These are phyloP conservation scores for Chlamydomonas eustigma DNA, from an alignment of 139 green algal genomes.

Conservation along the genomic window DNA sequence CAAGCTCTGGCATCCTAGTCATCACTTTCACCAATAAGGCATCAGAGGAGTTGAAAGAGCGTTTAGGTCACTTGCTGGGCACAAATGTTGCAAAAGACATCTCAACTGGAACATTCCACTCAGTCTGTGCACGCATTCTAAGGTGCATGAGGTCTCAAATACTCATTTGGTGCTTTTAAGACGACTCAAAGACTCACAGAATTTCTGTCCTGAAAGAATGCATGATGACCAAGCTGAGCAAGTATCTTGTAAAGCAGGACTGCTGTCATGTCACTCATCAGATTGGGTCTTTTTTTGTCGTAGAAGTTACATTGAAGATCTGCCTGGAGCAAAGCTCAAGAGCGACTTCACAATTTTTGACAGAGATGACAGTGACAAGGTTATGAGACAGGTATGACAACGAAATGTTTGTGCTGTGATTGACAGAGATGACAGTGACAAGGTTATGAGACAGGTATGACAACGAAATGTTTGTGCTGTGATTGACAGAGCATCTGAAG, in stretches of 20 bases:
- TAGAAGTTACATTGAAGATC: constrained; percentile 10
- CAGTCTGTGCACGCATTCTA: constrained; percentile 32
- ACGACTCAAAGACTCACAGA: too few species aligned
- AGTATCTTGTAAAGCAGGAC: too few species aligned
- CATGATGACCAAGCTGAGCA: too few species aligned
- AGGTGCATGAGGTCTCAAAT: too few species aligned
- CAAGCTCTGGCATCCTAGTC: constrained; percentile 28
- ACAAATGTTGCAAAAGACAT: not conserved
- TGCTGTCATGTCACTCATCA: too few species aligned
- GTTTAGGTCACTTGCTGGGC: constrained; percentile 2
- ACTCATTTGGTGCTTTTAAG: too few species aligned
- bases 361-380: constrained; percentile 26
- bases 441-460: constrained; percentile 22
- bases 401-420: too few species aligned
- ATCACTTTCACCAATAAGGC: constrained; percentile 83
- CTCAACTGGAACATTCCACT: constrained; percentile 67
- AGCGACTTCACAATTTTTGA: constrained; percentile 35
- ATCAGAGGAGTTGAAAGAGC: constrained; percentile 21
- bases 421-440: constrained; percentile 33
- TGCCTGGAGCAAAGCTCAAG: constrained; percentile 4
- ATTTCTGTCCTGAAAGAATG: too few species aligned
- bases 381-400: constrained; percentile 27
- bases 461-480: too few species aligned
- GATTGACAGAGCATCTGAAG: too few species aligned
- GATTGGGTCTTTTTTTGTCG: too few species aligned